phyloP scores from a whole-genome alignment of 129 eudicot genomes.

The sunflower (Helianthus annuus) region HanXRQr2.0-SUNRISE NC_035449.2:49679029-49679528 shows the following conservation, averaged over 20 bases:
- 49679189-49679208: conserved; percentile 30
- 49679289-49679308: too few species aligned
- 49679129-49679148: conserved; percentile 47
- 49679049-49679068: conserved; percentile 27
- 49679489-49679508: neutral
- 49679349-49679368: conserved; percentile 35
- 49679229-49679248: conserved; percentile 33
- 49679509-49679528: neutral
- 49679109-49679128: conserved; percentile 22
- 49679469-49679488: neutral
- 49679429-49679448: neutral
- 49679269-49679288: conserved; percentile 21
- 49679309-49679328: conserved; percentile 6
- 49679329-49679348: conserved; percentile 21
- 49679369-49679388: conserved; percentile 26
- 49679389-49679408: conserved; percentile 35
- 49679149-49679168: conserved; percentile 40
- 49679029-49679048: conserved; percentile 44
- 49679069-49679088: conserved; percentile 10
- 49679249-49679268: conserved; percentile 22
- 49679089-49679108: neutral
- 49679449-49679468: neutral
- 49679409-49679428: conserved; percentile 25
- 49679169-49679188: conserved; percentile 36
- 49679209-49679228: conserved; percentile 29